Evolutionary conservation across 495 filamentous ascomycete species (phyloP), one percentile per base, ranked within the genome.

Genomic region (Aspergillus avenaceus): DNA sequence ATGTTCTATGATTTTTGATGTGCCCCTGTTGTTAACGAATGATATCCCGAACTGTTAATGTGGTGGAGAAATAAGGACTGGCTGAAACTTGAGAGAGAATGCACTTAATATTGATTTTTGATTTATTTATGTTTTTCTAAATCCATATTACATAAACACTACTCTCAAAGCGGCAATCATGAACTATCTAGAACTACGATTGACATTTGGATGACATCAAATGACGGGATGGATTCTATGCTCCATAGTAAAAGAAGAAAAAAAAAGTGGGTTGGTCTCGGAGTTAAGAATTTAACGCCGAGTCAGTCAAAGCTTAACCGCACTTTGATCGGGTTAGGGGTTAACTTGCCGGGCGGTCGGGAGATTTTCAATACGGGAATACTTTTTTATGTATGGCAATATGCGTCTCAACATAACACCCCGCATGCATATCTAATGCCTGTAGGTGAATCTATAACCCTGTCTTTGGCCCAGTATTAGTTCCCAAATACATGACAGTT

Each of bases 31-130:
- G 36, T 40, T 53, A 41, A 58, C 43, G 55, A 57, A 49, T 26
- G 50, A 58, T 52, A 53, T 58, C 41, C 41, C 41, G 23, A 45
- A 36, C 41, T 51, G 45, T 45, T 57, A 53, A 62, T 59, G 55
- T 48, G 50, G 47, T 49, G 47, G 50, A 52, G 32, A 42, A n/a
- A 37, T 48, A 38, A 40, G 31, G 38, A 48, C 22, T 44, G 18
- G 25, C 16, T 37, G 32, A 31, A 41, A 45, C 23, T 45, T 38
- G 16, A n/a, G n/a, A n/a, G n/a, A n/a, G n/a, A n/a, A n/a, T n/a
- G n/a, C n/a, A n/a, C n/a, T n/a, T n/a, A n/a, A n/a, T n/a, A n/a
- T n/a, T n/a, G n/a, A n/a, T n/a, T n/a, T n/a, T n/a, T n/a, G n/a
- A n/a, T n/a, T n/a, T n/a, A n/a, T n/a, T n/a, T n/a, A n/a, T n/a